Evolutionary conservation across 352 stramenopile genomes (phyloP).

Genomic region (Elongisporangium anandrum): DNA sequence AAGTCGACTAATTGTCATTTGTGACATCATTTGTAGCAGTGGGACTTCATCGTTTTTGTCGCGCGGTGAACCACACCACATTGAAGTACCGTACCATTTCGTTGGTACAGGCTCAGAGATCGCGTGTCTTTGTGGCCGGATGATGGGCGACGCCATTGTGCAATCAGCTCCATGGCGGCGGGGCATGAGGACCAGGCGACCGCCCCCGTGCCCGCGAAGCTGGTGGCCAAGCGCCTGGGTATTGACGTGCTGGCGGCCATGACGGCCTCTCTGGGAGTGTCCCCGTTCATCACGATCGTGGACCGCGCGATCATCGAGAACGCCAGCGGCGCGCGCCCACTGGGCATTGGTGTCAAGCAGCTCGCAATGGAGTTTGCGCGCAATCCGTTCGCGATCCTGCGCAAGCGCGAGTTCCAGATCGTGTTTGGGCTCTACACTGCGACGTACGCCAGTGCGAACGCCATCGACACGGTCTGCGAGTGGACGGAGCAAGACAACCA

Average conservation of each 20-base stretch:
- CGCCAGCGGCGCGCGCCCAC: constrained; percentile 61
- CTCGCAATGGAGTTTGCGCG: constrained; percentile 51
- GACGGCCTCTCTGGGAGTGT: constrained; percentile 65
- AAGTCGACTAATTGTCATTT: background rate
- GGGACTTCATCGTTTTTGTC: too few species aligned
- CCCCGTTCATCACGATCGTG: constrained; percentile 87
- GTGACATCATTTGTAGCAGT: background rate
- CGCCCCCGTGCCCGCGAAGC: constrained; percentile 4
- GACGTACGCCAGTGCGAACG: constrained; percentile 88
- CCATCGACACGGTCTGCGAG: constrained; percentile 83
- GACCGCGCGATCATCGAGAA: constrained; percentile 90
- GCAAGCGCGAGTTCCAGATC: constrained; percentile 84
- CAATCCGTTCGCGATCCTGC: constrained; percentile 77
- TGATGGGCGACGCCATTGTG: constrained; percentile 3
- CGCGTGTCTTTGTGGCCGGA: background rate
- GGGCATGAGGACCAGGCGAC: constrained; percentile 1
- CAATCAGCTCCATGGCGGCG: background rate
- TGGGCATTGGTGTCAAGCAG: constrained; percentile 62
- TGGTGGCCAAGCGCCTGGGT: constrained; percentile 50
- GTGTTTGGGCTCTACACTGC: constrained; percentile 89
- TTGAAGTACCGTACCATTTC: background rate
- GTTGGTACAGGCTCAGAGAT: background rate
- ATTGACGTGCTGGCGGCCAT: constrained; percentile 58
- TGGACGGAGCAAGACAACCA: constrained; percentile 64
- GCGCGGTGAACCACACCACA: background rate